These are phyloP conservation scores for Gnaphalium uliginosum DNA, from an alignment of 129 eudicot species.

Conservation along the genomic window DNA sequence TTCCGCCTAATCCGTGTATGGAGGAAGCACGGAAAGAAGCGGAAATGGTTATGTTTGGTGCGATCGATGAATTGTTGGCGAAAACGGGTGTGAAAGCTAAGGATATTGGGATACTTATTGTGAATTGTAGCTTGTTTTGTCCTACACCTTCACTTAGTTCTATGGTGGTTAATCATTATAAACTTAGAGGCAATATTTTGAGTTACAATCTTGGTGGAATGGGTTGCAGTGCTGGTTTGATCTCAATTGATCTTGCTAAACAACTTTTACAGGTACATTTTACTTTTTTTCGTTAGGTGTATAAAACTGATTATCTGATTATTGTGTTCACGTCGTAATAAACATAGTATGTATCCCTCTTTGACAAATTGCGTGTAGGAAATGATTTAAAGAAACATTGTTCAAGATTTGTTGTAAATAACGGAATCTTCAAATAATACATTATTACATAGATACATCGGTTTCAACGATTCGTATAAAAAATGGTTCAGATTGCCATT, in stretches of 20 bases:
- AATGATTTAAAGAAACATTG: too few relatives aligned
- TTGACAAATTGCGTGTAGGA: too few relatives aligned
- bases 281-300: neutral
- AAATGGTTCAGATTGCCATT: too few relatives aligned
- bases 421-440: too few relatives aligned
- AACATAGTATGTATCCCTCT: too few relatives aligned
- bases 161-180: slow-evolving; percentile 62
- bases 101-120: slow-evolving; percentile 67
- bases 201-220: slow-evolving; percentile 73
- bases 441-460: too few relatives aligned
- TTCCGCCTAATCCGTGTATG: slow-evolving; percentile 73
- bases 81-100: slow-evolving; percentile 64
- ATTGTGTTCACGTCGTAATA: neutral
- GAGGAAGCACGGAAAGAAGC: slow-evolving; percentile 83
- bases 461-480: too few relatives aligned
- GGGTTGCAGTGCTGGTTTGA: slow-evolving; percentile 81
- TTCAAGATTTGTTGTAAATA: too few relatives aligned
- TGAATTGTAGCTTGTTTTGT: slow-evolving; percentile 56
- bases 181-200: slow-evolving; percentile 61
- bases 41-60: slow-evolving; percentile 88
- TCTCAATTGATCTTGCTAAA: slow-evolving; percentile 66
- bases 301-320: neutral
- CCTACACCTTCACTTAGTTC: slow-evolving; percentile 50
- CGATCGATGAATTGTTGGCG: slow-evolving; percentile 62
- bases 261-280: slow-evolving; percentile 46